Percentiles rank a stretch among this genome's conserved stretches.
Conservation (phyloP, 1,284 basidiomycete species). For the Rhodofomes roseus region DNA sequence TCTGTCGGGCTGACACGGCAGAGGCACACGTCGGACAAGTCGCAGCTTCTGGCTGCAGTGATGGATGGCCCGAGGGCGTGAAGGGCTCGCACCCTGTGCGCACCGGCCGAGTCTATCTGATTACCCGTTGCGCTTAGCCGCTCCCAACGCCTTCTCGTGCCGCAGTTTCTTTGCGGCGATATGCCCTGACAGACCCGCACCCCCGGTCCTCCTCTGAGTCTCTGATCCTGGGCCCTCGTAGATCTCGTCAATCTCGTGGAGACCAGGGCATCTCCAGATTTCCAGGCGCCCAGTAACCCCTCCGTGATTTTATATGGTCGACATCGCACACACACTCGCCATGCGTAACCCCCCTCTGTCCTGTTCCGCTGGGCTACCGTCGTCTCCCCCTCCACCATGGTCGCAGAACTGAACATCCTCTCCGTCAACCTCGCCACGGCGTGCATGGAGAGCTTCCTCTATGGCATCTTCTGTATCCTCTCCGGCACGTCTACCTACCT, state of each 20-base stretch:
- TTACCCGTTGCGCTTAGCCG: neutral
- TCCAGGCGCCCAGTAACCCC: neutral
- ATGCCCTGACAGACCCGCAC: neutral
- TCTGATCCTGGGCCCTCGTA: neutral
- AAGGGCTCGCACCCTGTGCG: too few relatives aligned
- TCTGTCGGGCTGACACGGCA: too few relatives aligned
- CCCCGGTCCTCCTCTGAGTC: neutral
- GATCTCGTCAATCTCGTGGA: neutral
- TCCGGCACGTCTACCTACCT: constrained; percentile 3
- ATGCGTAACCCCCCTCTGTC: constrained; percentile 1
- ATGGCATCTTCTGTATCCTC: constrained; percentile 4
- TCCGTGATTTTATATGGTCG: neutral
- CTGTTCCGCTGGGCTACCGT: constrained; percentile 2
- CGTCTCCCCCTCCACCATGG: constrained; percentile 1
- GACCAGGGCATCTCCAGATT: neutral
- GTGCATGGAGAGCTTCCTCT: constrained; percentile 6
- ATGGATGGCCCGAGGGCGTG: neutral
- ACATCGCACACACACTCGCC: neutral
- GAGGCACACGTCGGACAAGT: too few relatives aligned
- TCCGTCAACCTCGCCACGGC: constrained; percentile 5
- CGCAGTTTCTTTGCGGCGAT: neutral
- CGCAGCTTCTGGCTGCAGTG: neutral
- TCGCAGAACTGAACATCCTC: neutral
- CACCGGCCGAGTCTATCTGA: neutral
- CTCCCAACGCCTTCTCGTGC: neutral